These are phyloP conservation scores for Stagonosporopsis vannaccii DNA, from an alignment of 2,329 filamentous ascomycete genomes.

Conservation along the genomic window DNA sequence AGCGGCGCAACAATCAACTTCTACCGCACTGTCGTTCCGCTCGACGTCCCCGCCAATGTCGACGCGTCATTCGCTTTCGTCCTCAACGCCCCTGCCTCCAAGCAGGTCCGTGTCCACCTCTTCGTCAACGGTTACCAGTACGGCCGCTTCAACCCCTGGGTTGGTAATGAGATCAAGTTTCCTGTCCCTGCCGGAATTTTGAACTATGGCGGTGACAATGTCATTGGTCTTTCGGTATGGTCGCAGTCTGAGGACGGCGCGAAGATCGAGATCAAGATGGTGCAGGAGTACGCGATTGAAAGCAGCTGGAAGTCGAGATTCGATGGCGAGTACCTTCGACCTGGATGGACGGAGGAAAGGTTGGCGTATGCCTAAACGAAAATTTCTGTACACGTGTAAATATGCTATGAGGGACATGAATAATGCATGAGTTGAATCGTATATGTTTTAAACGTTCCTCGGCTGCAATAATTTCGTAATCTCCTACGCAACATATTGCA, in stretches of 20 bases:
- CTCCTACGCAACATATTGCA: too few species aligned
- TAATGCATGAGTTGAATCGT: neutral
- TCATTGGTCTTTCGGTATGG: slow-evolving; percentile 66
- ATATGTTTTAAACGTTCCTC: neutral
- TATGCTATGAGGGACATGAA: neutral
- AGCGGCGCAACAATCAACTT: slow-evolving; percentile 61
- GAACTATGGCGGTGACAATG: slow-evolving; percentile 66
- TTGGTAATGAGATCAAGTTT: slow-evolving; percentile 67
- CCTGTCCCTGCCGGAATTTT: slow-evolving; percentile 67
- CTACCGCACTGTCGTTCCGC: slow-evolving; percentile 62
- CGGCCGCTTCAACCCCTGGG: slow-evolving; percentile 65
- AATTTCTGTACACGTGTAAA: neutral
- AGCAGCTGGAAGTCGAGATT: slow-evolving; percentile 62
- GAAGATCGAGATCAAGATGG: slow-evolving; percentile 59
- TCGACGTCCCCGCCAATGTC: slow-evolving; percentile 59
- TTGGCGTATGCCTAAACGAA: slow-evolving; percentile 39
- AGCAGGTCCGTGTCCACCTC: slow-evolving; percentile 61
- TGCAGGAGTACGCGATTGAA: slow-evolving; percentile 61
- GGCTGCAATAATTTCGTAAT: neutral
- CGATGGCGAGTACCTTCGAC: slow-evolving; percentile 58
- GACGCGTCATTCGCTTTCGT: slow-evolving; percentile 66
- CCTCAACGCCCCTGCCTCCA: slow-evolving; percentile 55
- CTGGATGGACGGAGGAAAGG: slow-evolving; percentile 56
- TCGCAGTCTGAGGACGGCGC: slow-evolving; percentile 63
- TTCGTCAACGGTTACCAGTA: slow-evolving; percentile 73